A percentile compares a stretch with the other conserved stretches of the same genome.
Evolutionary conservation across 2,329 filamentous ascomycete species (phyloP).

Genomic region (Penicillium sp.): DNA sequence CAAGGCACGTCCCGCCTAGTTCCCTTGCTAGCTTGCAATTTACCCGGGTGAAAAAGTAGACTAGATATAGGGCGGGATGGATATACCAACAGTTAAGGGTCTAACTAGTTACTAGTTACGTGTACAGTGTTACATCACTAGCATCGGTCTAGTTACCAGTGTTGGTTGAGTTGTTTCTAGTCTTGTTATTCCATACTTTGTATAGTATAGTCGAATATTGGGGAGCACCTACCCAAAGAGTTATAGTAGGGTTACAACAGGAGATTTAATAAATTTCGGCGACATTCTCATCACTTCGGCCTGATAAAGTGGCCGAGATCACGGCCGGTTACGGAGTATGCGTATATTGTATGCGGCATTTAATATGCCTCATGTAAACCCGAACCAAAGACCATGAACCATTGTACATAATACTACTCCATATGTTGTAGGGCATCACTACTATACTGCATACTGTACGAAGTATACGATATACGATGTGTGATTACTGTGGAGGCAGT

Average conservation of each 20-base stretch:
- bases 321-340: too few species aligned
- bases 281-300: neutral
- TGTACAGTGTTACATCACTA: neutral
- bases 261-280: neutral
- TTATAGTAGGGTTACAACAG: constrained; percentile 1
- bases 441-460: neutral
- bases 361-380: neutral
- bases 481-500: neutral
- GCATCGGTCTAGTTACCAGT: neutral
- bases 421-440: neutral
- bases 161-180: neutral
- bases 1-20: neutral
- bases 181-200: neutral
- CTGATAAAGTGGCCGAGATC: neutral
- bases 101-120: too few species aligned
- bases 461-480: neutral
- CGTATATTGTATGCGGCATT: neutral
- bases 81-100: neutral
- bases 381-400: neutral
- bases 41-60: neutral
- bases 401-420: neutral
- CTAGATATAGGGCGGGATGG: neutral
- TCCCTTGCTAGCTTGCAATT: neutral
- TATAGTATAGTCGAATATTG: neutral
- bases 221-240: neutral